Evolutionary conservation across 2,329 filamentous ascomycete species (phyloP).

Genomic region (Pestalotiopsis sp.): DNA sequence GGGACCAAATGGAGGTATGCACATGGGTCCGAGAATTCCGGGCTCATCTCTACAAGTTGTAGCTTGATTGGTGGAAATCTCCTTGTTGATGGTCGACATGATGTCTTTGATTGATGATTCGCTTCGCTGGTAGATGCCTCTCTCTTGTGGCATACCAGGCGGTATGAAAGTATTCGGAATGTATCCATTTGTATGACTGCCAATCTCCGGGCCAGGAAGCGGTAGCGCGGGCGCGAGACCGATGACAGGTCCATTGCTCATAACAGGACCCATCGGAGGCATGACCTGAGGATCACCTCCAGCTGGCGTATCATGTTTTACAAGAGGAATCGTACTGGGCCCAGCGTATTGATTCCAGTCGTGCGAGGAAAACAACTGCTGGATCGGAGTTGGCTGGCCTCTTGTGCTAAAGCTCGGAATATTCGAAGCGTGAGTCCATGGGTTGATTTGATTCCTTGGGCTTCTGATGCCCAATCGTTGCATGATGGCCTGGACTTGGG

Average conservation of each 20-base stretch:
- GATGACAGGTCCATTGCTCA: background rate
- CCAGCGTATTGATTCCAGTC: background rate
- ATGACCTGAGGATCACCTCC: background rate
- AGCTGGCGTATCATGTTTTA: background rate
- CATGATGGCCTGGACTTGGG: background rate
- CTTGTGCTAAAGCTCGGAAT: background rate
- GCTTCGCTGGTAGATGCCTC: background rate
- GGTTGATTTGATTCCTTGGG: background rate
- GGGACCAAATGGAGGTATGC: slow-evolving; percentile 24
- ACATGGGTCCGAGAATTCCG: background rate
- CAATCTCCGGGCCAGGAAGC: background rate
- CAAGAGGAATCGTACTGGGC: background rate
- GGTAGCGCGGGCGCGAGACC: background rate
- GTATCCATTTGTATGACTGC: background rate
- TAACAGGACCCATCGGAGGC: background rate
- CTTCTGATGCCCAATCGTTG: background rate
- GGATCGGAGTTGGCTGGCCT: background rate
- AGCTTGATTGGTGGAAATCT: background rate
- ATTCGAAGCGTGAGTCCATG: background rate
- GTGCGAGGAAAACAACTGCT: background rate
- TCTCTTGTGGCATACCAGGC: background rate
- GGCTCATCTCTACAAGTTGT: background rate
- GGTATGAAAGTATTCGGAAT: background rate
- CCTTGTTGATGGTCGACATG: background rate
- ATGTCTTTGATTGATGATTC: background rate